Conservation (phyloP, 352 stramenopile species). For the Pythium myriotylum region DNA sequence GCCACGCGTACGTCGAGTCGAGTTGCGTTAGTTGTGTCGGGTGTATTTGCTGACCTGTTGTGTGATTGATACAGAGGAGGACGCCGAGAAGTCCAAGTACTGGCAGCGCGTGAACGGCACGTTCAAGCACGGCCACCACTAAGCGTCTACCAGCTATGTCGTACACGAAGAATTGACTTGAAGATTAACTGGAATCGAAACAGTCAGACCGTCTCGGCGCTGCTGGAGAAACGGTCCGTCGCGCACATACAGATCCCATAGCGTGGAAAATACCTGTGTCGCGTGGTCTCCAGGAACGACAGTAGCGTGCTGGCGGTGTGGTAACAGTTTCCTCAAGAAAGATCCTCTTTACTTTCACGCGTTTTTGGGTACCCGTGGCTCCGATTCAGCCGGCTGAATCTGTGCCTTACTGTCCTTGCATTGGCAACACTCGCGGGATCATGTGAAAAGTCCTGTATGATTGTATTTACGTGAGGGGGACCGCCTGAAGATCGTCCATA, state of each 20-base stretch:
- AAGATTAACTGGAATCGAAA: background rate
- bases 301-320: conserved; percentile 5
- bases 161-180: conserved; percentile 18
- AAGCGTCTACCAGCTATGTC: conserved; percentile 28
- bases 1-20: conserved; percentile 51
- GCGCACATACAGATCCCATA: no score
- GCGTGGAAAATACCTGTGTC: background rate
- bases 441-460: background rate
- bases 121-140: conserved; percentile 80
- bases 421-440: no score
- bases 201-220: background rate
- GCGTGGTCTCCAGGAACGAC: conserved; percentile 1
- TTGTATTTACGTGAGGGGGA: conserved; percentile 20
- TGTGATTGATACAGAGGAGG: conserved; percentile 54
- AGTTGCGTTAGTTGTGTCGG: background rate
- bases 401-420: background rate
- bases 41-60: conserved; percentile 1
- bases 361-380: background rate
- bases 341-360: conserved; percentile 14
- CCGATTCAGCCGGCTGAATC: background rate
- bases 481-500: conserved; percentile 15
- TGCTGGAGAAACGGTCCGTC: background rate
- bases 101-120: conserved; percentile 87
- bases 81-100: conserved; percentile 86
- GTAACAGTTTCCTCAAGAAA: conserved; percentile 24